Evolutionary conservation across 768 basidiomycete genomes (phyloP), one percentile per base, ranked within the genome.

Genomic region (Serendipita sp.): DNA sequence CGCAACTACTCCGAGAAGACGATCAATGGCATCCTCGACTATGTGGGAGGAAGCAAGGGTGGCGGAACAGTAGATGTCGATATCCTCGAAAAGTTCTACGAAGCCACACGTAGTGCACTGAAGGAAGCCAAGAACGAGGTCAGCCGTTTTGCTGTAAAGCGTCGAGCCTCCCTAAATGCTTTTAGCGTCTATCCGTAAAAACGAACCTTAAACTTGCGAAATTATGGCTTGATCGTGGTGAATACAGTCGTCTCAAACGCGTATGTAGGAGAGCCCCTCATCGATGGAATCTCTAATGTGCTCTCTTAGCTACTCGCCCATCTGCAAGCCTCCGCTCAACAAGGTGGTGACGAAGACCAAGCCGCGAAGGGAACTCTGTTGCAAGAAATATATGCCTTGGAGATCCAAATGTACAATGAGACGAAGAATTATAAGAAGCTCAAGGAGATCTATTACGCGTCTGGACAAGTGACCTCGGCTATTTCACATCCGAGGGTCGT

Each of bases 401-500:
- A 99, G 74, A 99, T 99, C 65, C 94, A 98, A 73, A 99, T 99
- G 96, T 93, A 97, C 77, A 94, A 93, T 69, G 94, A 97, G 75
- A 89, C 86, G 68, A 84, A 88, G 69, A 96, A 99, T 71, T 87
- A 86, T 77, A 94, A 94, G 78, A 97, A 97, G 74, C 80, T 97
- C 58, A 95, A 97, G 92, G 93, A 96, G 75, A 96, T 98, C 64
- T 99, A 99, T 76, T 94, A 96, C 69, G 93, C 95, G 8, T 87
- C 91, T 11, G 89, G 89, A 68, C 83, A 85, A 48, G 90, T 99
- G 63, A 88, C 91, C 28, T 93, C 92, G 5, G 96, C 96, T 8
- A 97, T 99, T 67, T 93, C 96, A 15, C 96, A 98, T 76, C 96
- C 96, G 8, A 83, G 92, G 35, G 97, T 98, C 71, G 94, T 97